Percentiles rank a stretch among this genome's conserved stretches.
phyloP scores from a whole-genome alignment of 352 stramenopile genomes.

The Porosira glacialis region DNA sequence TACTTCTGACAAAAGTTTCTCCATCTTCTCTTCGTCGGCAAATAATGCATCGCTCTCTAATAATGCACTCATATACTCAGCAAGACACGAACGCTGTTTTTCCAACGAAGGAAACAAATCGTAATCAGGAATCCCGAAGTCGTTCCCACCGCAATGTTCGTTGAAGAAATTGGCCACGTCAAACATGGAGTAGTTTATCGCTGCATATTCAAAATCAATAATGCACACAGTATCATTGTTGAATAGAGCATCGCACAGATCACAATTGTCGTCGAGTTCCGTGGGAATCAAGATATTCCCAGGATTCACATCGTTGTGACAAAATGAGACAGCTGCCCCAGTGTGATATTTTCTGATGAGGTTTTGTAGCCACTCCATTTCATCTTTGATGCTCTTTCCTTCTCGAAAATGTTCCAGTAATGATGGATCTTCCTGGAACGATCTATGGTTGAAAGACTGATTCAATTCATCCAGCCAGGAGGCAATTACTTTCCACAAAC shows the following conservation, averaged over 20 bases:
- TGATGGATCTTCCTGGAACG: slow-evolving; percentile 43
- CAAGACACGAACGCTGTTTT: slow-evolving; percentile 51
- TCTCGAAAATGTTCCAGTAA: slow-evolving; percentile 50
- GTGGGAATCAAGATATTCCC: slow-evolving; percentile 73
- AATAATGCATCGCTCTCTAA: slow-evolving; percentile 1
- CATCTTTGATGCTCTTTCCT: slow-evolving; percentile 53
- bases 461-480: slow-evolving; percentile 71
- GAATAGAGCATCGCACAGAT: too few relatives aligned
- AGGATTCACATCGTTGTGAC: neutral
- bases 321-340: neutral
- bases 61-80: slow-evolving; percentile 52
- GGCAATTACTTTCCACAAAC: slow-evolving; percentile 68
- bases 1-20: slow-evolving; percentile 46
- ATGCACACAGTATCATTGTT: slow-evolving; percentile 55
- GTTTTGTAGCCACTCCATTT: too few relatives aligned
- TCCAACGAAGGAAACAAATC: slow-evolving; percentile 38
- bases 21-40: slow-evolving; percentile 17
- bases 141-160: slow-evolving; percentile 71
- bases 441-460: slow-evolving; percentile 43
- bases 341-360: slow-evolving; percentile 27
- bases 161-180: slow-evolving; percentile 83
- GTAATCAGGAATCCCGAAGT: slow-evolving; percentile 65
- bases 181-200: slow-evolving; percentile 71
- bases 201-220: slow-evolving; percentile 82
- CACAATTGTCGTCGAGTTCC: slow-evolving; percentile 69